These are phyloP conservation scores for Silene uniflora DNA, from an alignment of 148 eudicot genomes.

Conservation along the genomic window DNA sequence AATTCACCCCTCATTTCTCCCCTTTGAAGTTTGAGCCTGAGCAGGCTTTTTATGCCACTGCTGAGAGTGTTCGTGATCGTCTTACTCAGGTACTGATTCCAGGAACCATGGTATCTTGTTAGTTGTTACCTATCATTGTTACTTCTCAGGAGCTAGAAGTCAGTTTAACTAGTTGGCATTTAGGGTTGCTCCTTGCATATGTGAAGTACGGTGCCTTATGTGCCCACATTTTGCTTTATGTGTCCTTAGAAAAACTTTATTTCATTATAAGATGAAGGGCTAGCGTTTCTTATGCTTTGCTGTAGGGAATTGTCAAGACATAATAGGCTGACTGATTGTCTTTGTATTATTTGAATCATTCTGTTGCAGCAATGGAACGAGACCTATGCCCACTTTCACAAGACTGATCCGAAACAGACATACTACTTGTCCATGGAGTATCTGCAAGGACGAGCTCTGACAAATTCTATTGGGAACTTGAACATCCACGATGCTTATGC, in stretches of 20 bases:
- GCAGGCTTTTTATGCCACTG: slow-evolving; percentile 95
- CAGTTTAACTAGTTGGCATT: background rate
- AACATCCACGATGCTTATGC: slow-evolving; percentile 78
- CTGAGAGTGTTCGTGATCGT: slow-evolving; percentile 95
- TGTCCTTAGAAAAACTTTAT: background rate
- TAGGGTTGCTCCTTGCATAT: background rate
- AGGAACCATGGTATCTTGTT: background rate
- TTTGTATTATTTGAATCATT: slow-evolving; percentile 13
- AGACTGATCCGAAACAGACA: slow-evolving; percentile 88
- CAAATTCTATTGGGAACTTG: slow-evolving; percentile 94
- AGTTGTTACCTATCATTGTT: too few relatives aligned
- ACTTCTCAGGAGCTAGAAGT: too few relatives aligned
- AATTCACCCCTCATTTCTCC: slow-evolving; percentile 91
- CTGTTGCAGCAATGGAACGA: slow-evolving; percentile 95
- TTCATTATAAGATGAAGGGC: background rate
- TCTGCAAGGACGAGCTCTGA: slow-evolving; percentile 94
- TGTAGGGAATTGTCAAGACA: background rate
- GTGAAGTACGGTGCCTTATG: background rate
- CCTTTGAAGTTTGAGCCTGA: slow-evolving; percentile 88
- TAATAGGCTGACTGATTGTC: slow-evolving; percentile 13
- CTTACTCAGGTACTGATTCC: slow-evolving; percentile 52
- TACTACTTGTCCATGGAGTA: slow-evolving; percentile 98
- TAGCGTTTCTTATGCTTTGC: background rate
- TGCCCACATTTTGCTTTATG: background rate
- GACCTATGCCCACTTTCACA: slow-evolving; percentile 82